Evolutionary conservation across 225 moss, liverwort and hornwort genomes (phyloP).

Genomic region (Bryoerythrophyllum caledonicum): DNA sequence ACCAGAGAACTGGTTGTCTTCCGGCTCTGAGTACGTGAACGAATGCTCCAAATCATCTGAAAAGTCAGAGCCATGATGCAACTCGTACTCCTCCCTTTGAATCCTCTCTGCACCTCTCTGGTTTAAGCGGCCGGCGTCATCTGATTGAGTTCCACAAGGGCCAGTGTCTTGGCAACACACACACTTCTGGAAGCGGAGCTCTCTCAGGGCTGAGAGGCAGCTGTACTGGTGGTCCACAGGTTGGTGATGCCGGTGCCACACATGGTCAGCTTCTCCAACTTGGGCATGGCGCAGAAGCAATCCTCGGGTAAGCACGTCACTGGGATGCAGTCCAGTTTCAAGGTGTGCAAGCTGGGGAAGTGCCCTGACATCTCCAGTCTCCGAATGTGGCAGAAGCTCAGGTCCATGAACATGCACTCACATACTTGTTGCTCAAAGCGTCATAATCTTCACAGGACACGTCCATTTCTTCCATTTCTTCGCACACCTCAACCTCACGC

Average conservation of each 20-base stretch:
- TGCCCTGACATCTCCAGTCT: constrained; percentile 73
- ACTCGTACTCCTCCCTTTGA: constrained; percentile 49
- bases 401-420: constrained; percentile 54
- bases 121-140: constrained; percentile 24
- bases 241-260: constrained; percentile 67
- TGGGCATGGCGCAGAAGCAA: constrained; percentile 74
- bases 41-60: constrained; percentile 62
- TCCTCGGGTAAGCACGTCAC: constrained; percentile 69
- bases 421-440: constrained; percentile 24
- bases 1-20: constrained; percentile 44
- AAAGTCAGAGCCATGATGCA: constrained; percentile 49
- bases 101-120: constrained; percentile 38
- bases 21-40: constrained; percentile 61
- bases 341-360: constrained; percentile 62
- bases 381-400: constrained; percentile 65
- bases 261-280: constrained; percentile 73
- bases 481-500: constrained; percentile 24
- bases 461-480: constrained; percentile 30
- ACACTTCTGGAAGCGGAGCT: constrained; percentile 82
- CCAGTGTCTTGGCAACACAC: constrained; percentile 69
- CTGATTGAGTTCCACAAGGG: constrained; percentile 53
- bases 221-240: constrained; percentile 76
- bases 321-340: constrained; percentile 68
- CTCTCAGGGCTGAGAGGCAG: constrained; percentile 53
- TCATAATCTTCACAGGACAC: constrained; percentile 22